Evolutionary conservation across 2,329 filamentous ascomycete species (phyloP), one percentile per base, ranked within the genome.

Genomic region (Trichoderma sp.): DNA sequence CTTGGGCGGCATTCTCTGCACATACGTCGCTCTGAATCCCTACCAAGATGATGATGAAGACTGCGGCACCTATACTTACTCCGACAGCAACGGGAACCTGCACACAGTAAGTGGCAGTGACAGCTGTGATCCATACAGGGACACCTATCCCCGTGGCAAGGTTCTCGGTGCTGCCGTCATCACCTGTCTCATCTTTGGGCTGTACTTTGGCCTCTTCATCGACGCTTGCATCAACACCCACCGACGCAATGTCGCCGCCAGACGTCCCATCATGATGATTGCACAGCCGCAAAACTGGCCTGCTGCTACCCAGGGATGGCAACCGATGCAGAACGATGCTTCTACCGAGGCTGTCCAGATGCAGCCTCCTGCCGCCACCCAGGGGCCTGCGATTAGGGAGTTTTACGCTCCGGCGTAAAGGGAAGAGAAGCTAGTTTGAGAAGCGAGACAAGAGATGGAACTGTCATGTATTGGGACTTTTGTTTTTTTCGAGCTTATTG

Each of bases 121-220:
- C 21, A 12, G 8, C 18, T 30, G 24, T 12, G 60, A 64, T 18
- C 28, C n/a, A 34, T 32, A 32, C 32, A 18, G 12, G 5, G 36
- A 56, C 11, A 21, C 11, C 1, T 61, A 61, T 11, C 66, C 66
- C 1, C 62, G 15, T 5, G 47, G 43, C 58, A 70, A 64, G 47
- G 18, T 51, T 15, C 21, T 75, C n/a, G 75, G 75, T 24, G 58
- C 76, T 12, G 65, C 76, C 6, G 73, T 75, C 28, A 76, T 81
- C 26, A 73, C 75, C 1, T 76, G 73, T 32, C 58, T 80, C 28
- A 39, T 81, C 24, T 77, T 75, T 51, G 63, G 78, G n/a, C 53
- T 80, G 43, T 79, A 83, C 73, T 82, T 84, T 53, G 73, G 78
- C 71, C 76, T 84, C 53, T 84, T 85, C 73, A 74, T 83, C 43